Base-by-base conservation (phyloP, 192 early-diverging fungal genomes). In the Coemansia sp. region DNA sequence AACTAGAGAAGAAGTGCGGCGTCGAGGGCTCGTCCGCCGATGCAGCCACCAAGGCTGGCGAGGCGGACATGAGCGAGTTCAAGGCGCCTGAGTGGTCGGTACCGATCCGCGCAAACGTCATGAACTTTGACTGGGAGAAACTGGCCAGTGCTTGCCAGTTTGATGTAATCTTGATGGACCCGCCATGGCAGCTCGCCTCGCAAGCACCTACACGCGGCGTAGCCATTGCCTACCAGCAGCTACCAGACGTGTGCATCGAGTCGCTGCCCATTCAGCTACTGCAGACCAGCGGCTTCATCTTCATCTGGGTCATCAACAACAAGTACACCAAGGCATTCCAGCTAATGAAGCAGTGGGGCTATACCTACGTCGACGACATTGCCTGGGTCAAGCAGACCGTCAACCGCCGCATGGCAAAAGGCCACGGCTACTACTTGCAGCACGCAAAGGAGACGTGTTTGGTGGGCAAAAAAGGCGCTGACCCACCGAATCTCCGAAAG, bases 271-370 rank as follows among this genome's bases (percentile, higher is more conserved):
- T 98, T 43, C 84, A 84, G 7, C 83, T 89, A 66, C 86, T 98
- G 32, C 91, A 92, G 62, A 85, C 81, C 15, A 90, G 88, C 65
- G 95, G 95, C 18, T 95, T 95, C 62, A 86, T 95, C 5, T 98
- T 98, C 65, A 95, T 98, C 53, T 98, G 95, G 95, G 95, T 98
- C 38, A 95, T 98, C 68, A 98, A 98, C 82, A 94, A 93, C 85
- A 98, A 95, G 83, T 98, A 95, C 81, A 90, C 90, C 53, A 92
- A 89, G 68, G 93, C 93, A 1, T 95, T 97, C 73, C 93, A 92
- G 64, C 74, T 95, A 46, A 92, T 97, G 92, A 87, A 90, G 73
- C 88, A 90, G 73, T 97, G 95, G 95, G 95, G 95, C 11, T 94
- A 94, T 71, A 89, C 83, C 72, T 93, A 94, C 62, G 90, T 95